Base-by-base conservation (phyloP, 2,329 filamentous ascomycete species). In the Verticillium zaregamsianum region DNA sequence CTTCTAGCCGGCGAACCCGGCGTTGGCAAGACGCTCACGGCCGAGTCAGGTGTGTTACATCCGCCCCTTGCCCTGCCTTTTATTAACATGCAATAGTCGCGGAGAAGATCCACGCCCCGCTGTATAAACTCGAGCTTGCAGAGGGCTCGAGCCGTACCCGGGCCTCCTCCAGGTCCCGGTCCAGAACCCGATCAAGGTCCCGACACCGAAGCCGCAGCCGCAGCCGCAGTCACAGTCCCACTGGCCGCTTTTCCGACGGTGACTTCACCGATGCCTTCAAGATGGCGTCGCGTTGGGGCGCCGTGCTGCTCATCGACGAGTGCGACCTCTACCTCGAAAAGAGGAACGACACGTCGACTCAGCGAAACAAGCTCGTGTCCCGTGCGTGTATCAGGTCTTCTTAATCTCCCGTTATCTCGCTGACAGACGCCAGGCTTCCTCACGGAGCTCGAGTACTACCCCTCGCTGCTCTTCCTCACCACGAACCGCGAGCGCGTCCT, bases 381-480 rank as follows among this genome's bases (percentile, higher is more conserved):
- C 61, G 63, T 62, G 45, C 37, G 63, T 59, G 31, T 4, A n/a
- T 20, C 20, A 28, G 28, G 28, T 4, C 12, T 12, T 14, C 6
- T 55, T 12, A 28, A 6, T 25, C n/a, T 31, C 14, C 33, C 15
- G n/a, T 28, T 8, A 3, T 14, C 14, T 7, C 25, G 1, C 28
- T 57, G 6, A 14, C 31, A 33, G 37, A 11, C 3, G 8, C 11
- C 32, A 64, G 61, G 59, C 69, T 97, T 97, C 80, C 79, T 97
- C 2, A 87, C 92, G 0, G 82, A 94, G 61, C 81, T 97, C 0
- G 93, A 97, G 74, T 97, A 96, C 73, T 96, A 96, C 77, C 91
- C 96, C 71, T 93, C 93, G 3, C 96, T 96, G 59, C 74, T 96
- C 5, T 96, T 97, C 78, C 76, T 97, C 31, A 97, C 93, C 0